phyloP scores from a whole-genome alignment of 257 asterid genomes.

The Nicotiana otophora region DNA sequence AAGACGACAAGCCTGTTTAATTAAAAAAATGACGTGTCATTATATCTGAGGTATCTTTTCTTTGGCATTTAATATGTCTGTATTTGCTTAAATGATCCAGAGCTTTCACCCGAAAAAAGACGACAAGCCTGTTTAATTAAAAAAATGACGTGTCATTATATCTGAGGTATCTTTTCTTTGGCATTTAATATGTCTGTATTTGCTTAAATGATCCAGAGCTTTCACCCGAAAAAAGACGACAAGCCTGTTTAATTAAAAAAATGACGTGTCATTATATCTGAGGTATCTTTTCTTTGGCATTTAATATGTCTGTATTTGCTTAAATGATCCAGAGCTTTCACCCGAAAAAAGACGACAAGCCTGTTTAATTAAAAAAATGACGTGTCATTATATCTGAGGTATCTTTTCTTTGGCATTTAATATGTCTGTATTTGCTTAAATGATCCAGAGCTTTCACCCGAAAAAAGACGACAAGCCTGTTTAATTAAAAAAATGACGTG shows the following conservation, averaged over 20 bases:
- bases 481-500: neutral
- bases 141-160: neutral
- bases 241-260: too few relatives aligned
- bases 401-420: constrained; percentile 2
- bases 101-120: constrained; percentile 52
- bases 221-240: constrained; percentile 49
- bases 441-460: constrained; percentile 56
- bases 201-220: constrained; percentile 39
- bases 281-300: neutral
- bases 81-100: constrained; percentile 29
- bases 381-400: neutral
- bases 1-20: constrained; percentile 33
- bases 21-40: neutral
- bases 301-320: constrained; percentile 9
- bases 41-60: neutral
- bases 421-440: constrained; percentile 1
- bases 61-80: constrained; percentile 2
- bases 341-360: constrained; percentile 51
- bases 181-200: constrained; percentile 7
- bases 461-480: constrained; percentile 45
- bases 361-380: too few relatives aligned
- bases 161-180: neutral
- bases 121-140: constrained; percentile 26
- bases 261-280: neutral
- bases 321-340: constrained; percentile 44